Percentiles rank a stretch among this genome's conserved stretches.
These are phyloP conservation scores for Colletotrichum limetticola DNA, from an alignment of 2,329 filamentous ascomycete species.

Conservation along the genomic window DNA sequence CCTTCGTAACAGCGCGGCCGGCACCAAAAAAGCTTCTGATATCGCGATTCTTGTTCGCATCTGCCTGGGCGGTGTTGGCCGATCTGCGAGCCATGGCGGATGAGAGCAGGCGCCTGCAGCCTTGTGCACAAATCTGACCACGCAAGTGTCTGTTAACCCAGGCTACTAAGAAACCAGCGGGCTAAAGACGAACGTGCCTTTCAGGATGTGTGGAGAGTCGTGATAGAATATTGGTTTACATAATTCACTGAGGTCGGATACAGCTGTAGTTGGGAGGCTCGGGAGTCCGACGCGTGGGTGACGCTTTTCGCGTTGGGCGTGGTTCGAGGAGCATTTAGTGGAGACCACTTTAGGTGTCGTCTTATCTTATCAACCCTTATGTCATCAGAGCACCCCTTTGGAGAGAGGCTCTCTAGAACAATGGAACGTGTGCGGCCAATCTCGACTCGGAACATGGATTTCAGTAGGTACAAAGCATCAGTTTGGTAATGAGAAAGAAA, in stretches of 20 bases:
- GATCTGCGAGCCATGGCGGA: slow-evolving; percentile 26
- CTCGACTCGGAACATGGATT: not conserved
- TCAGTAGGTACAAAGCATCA: not conserved
- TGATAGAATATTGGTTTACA: slow-evolving; percentile 14
- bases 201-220: not conserved
- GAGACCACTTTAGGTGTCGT: slow-evolving; percentile 15
- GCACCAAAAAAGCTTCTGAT: slow-evolving; percentile 27
- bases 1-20: not conserved
- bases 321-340: slow-evolving; percentile 12
- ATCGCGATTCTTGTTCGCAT: slow-evolving; percentile 19
- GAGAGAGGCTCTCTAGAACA: not conserved
- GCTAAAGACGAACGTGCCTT: not conserved
- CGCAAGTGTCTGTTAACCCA: too few relatives aligned
- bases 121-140: not conserved
- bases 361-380: slow-evolving; percentile 23
- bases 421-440: not conserved
- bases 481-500: not conserved
- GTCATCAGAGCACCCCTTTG: not conserved
- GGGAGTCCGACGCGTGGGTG: slow-evolving; percentile 25
- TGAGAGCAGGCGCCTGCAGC: not conserved
- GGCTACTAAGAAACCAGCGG: not conserved
- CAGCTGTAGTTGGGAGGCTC: slow-evolving; percentile 6
- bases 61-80: slow-evolving; percentile 7
- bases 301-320: slow-evolving; percentile 27
- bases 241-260: slow-evolving; percentile 1